Conservation (phyloP, 306 rosid species). For the Sicyos baderoa region DNA sequence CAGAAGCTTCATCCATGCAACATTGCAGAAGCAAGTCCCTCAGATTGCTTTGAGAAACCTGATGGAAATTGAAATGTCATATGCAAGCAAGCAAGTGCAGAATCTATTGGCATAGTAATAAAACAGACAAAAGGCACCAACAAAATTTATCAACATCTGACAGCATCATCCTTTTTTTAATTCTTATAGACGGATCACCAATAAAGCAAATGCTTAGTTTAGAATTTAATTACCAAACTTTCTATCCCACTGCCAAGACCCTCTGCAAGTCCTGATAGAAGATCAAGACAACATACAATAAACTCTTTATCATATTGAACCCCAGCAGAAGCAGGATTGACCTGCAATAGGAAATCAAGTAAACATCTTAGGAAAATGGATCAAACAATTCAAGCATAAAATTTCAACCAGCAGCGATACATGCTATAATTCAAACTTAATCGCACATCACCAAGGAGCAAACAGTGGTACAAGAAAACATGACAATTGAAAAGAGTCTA, state of each 20-base stretch:
- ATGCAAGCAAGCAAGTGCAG: slow-evolving; percentile 23
- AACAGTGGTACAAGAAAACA: neutral
- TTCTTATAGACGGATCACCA: neutral
- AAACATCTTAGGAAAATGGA: slow-evolving; percentile 12
- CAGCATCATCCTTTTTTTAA: neutral
- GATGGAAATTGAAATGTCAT: slow-evolving; percentile 18
- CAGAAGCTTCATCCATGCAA: slow-evolving; percentile 83
- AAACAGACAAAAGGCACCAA: neutral
- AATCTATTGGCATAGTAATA: neutral
- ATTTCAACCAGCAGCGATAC: neutral
- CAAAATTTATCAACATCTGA: slow-evolving; percentile 6
- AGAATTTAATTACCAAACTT: slow-evolving; percentile 64
- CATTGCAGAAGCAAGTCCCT: slow-evolving; percentile 76
- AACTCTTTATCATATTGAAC: slow-evolving; percentile 90
- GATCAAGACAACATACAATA: slow-evolving; percentile 89
- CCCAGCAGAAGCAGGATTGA: slow-evolving; percentile 67
- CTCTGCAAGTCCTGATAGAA: slow-evolving; percentile 94
- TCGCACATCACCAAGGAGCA: neutral
- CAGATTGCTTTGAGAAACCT: slow-evolving; percentile 85
- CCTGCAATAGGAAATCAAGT: slow-evolving; percentile 49
- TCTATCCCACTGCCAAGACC: slow-evolving; percentile 99
- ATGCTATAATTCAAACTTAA: neutral
- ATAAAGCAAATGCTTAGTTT: neutral
- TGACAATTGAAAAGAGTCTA: neutral
- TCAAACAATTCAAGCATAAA: neutral